Base-by-base conservation (phyloP, 73 alveolate genomes). In the Urostyla sp. region DNA sequence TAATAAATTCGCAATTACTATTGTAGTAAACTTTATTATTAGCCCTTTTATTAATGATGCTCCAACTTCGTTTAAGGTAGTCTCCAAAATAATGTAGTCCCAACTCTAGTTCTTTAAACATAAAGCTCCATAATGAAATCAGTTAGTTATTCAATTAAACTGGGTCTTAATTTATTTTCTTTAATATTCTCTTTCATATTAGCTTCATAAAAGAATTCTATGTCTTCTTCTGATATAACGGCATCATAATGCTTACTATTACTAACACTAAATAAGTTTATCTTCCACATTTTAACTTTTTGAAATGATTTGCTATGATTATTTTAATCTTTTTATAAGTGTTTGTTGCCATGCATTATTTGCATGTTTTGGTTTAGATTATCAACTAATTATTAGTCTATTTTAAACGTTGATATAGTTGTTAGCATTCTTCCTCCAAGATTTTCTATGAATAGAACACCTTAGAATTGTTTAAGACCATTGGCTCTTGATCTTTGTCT, bases 341-440 rank as follows among this genome's bases (percentile, higher is more conserved):
- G 92, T 77, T 84, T 84, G 43, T 84, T 84, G 16, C 87, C 88
- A 35, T 84, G 85, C 23, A 75, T 46, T 32, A 73, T 28, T 7
- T 56, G 13, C 6, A 1, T 27, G 31, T 53, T 61, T 7, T 26
- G 73, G 45, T 53, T 36, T 48, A 15, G 20, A 3, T 28, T 13
- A 11, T 55, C 67, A 32, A 84, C 45, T 31, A 53, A 36, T 59
- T 83, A 75, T 0, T 61, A 31, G 58, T 84, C 88, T 2, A 75
- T 59, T 0, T 30, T 53, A 40, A 59, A 84, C 50, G 73, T 79
- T 23, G 54, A 61, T 21, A 84, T 84, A 23, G 83, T 75, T 0
- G 67, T 79, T 18, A 84, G 49, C 51, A 75, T 69, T 5, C 72
- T 43, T 18, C 85, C 61, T 1, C 87, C 92, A 21, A 74, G 59